Base-by-base conservation (phyloP, 2,329 filamentous ascomycete genomes). In the Raffaelea deltoideospora region DNA sequence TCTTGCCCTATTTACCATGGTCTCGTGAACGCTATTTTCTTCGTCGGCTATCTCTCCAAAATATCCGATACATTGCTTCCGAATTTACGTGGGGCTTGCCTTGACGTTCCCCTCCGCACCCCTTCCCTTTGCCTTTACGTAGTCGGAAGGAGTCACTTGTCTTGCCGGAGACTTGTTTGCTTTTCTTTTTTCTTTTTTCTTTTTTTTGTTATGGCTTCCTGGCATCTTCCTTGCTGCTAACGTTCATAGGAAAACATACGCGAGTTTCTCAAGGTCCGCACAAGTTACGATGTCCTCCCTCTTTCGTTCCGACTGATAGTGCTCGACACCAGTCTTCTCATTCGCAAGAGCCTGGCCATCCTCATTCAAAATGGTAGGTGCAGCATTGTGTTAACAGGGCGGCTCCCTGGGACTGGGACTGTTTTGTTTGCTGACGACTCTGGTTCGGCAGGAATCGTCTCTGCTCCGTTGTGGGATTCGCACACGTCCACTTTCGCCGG, bases 261-360 rank as follows among this genome's bases (percentile, higher is more conserved):
- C 59, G 83, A 94, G 50, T 98, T 98, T 61, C 76, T 98, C 55
- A 93, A 87, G 59, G 80, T 92, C 48, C 80, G 90, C 53, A 96
- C 85, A 26, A 95, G 87, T 57, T 98, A 98, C 65, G 90, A 98
- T 62, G 90, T 98, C 47, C 70, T 98, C 33, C 90, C 90, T 15
- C 74, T 98, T 42, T 95, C 87, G 47, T 98, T 93, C 61, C 82
- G 90, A 45, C 76, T 98, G 38, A 92, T 98, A 52, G 76, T 95
- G 45, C 83, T 98, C 55, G 92, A 98, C 59, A 96, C 86, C 43
- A 79, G 87, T 43, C 70, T 98, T 40, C 76, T 95, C 38, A 92
- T 98, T 50, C 94, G 92, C 64, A 95, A 96, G 69, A 95, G 86
- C 57, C 65, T 98, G 51, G 86, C 84, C 52, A 96, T 96, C 48